phyloP scores from a whole-genome alignment of 148 eudicot species.

The Dianthus caryophyllus region DNA sequence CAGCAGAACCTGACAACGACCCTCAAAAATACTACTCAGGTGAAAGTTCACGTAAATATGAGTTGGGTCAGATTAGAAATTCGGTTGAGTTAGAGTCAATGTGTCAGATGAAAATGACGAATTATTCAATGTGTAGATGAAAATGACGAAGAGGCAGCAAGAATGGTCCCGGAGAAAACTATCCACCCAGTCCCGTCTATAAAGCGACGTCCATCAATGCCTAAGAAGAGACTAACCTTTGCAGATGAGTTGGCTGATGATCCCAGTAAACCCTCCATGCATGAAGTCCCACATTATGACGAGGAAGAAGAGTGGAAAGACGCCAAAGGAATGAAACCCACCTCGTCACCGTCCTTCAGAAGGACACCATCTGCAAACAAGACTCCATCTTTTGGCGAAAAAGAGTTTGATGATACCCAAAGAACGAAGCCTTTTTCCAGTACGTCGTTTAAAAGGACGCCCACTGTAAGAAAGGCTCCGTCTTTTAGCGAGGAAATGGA shows the following conservation, averaged over 20 bases:
- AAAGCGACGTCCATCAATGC: slow-evolving; percentile 35
- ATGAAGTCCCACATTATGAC: neutral
- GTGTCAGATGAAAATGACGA: no score
- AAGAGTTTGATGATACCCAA: slow-evolving; percentile 14
- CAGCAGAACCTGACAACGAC: slow-evolving; percentile 28
- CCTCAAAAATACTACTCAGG: slow-evolving; percentile 39
- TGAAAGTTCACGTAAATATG: slow-evolving; percentile 4
- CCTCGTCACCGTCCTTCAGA: slow-evolving; percentile 9
- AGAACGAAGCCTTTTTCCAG: slow-evolving; percentile 9
- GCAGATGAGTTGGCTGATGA: slow-evolving; percentile 25
- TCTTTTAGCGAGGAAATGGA: slow-evolving; percentile 25
- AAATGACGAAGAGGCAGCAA: slow-evolving; percentile 20
- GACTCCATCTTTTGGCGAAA: slow-evolving; percentile 13
- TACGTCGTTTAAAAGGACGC: slow-evolving; percentile 17
- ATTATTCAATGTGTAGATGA: slow-evolving; percentile 22
- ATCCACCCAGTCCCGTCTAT: slow-evolving; percentile 34
- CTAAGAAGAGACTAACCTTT: slow-evolving; percentile 28
- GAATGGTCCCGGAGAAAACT: slow-evolving; percentile 41
- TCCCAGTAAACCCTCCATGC: neutral
- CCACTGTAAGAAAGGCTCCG: slow-evolving; percentile 26
- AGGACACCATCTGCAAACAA: slow-evolving; percentile 13
- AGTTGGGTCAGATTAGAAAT: no score
- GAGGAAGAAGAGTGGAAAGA: slow-evolving; percentile 16
- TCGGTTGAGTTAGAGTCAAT: no score
- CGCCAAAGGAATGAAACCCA: slow-evolving; percentile 16